These are phyloP conservation scores for Triticum monococcum DNA, from an alignment of 176 grass and related monocot genomes.

Conservation along the genomic window DNA sequence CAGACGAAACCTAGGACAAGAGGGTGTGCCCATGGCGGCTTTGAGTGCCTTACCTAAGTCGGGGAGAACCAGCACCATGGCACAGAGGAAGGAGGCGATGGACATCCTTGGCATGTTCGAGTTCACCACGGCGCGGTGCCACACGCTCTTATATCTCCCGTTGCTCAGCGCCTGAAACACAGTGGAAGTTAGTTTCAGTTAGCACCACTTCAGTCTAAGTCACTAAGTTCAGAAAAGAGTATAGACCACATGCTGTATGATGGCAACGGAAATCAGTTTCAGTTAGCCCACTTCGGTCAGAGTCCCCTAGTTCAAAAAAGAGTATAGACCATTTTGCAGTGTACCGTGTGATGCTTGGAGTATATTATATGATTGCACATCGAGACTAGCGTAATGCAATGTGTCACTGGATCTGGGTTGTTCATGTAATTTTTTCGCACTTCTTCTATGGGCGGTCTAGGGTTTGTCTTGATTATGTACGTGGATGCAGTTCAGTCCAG, in stretches of 20 bases:
- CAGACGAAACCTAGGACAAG: too few species aligned
- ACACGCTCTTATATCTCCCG: slow-evolving; percentile 63
- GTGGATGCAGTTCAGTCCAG: too few species aligned
- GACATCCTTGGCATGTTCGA: slow-evolving; percentile 54
- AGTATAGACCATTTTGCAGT: too few species aligned
- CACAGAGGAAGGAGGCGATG: slow-evolving; percentile 68
- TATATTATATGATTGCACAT: neutral
- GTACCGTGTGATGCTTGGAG: too few species aligned
- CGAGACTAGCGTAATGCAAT: neutral
- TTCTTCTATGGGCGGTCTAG: neutral
- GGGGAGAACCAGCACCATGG: neutral
- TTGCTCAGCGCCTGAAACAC: slow-evolving; percentile 52
- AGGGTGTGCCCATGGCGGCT: too few species aligned
- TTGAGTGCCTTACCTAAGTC: too few species aligned
- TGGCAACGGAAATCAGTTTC: too few species aligned
- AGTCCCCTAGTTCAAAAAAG: neutral
- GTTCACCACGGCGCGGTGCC: slow-evolving; percentile 67
- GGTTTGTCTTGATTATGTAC: too few species aligned
- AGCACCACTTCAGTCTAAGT: too few species aligned
- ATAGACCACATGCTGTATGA: too few species aligned
- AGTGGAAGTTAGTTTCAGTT: neutral
- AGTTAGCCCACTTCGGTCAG: neutral
- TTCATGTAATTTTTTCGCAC: neutral
- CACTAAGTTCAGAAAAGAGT: too few species aligned
- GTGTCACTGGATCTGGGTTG: neutral